Percentiles rank a stretch among this genome's conserved stretches.
phyloP scores from a whole-genome alignment of 495 filamentous ascomycete genomes.

The Xylaria venustula region DNA sequence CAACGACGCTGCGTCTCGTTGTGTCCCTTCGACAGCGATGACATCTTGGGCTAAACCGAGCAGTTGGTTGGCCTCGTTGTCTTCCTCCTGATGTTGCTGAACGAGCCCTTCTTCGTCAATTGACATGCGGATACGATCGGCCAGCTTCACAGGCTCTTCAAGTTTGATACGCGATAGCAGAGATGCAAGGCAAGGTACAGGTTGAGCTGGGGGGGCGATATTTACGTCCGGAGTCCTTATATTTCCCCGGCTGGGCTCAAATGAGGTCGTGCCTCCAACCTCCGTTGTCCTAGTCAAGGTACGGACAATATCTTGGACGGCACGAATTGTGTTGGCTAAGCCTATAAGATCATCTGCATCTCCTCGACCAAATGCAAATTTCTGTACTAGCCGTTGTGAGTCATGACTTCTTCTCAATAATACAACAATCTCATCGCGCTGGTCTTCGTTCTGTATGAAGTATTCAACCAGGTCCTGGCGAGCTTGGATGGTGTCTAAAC shows the following conservation, averaged over 20 bases:
- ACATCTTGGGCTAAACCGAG: constrained; percentile 68
- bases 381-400: constrained; percentile 85
- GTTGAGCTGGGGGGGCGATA: background rate
- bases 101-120: constrained; percentile 93
- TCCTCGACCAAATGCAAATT: constrained; percentile 87
- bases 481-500: constrained; percentile 70
- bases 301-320: constrained; percentile 65
- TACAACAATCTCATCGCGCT: constrained; percentile 64
- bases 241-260: background rate
- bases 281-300: constrained; percentile 22
- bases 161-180: constrained; percentile 66
- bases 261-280: background rate
- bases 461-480: constrained; percentile 79
- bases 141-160: constrained; percentile 64
- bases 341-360: constrained; percentile 89
- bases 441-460: constrained; percentile 59
- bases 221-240: background rate
- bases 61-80: constrained; percentile 65
- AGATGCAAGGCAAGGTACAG: constrained; percentile 40
- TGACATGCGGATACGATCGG: constrained; percentile 65
- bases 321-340: constrained; percentile 76
- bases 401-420: constrained; percentile 80
- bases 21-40: constrained; percentile 55
- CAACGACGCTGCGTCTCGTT: constrained; percentile 38
- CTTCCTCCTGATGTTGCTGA: constrained; percentile 72